Percentiles rank a stretch among this genome's conserved stretches.
Conservation (phyloP, 768 basidiomycete genomes). For the Hygrocybe punicea region DNA sequence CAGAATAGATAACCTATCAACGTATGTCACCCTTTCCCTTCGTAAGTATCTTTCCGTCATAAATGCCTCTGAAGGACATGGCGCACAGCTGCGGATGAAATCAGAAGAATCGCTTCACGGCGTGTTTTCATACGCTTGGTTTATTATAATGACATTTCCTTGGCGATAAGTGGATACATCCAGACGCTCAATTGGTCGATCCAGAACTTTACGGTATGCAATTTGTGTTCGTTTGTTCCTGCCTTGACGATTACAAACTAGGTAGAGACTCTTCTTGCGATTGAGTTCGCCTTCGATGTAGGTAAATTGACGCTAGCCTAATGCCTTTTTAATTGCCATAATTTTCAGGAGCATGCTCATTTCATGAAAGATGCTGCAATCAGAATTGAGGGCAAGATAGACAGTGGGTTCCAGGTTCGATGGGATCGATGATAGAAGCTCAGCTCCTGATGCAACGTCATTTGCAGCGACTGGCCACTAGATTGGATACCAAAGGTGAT, state of each 20-base stretch:
- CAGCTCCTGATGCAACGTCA: background rate
- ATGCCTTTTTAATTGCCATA: background rate
- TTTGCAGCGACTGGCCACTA: background rate
- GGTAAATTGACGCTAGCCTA: background rate
- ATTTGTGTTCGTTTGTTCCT: background rate
- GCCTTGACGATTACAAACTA: background rate
- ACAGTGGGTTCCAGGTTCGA: conserved; percentile 2
- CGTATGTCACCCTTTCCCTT: background rate
- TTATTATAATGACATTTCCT: conserved; percentile 1
- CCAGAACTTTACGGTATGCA: conserved; percentile 9
- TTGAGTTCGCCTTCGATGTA: conserved; percentile 6
- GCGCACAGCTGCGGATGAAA: background rate
- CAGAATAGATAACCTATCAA: conserved; percentile 1
- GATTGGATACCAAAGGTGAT: background rate
- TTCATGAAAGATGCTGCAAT: background rate
- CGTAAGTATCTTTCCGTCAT: background rate
- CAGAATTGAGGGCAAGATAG: background rate
- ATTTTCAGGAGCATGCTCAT: background rate
- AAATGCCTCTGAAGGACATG: background rate
- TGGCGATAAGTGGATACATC: background rate
- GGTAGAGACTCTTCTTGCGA: conserved; percentile 6
- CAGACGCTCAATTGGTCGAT: conserved; percentile 1
- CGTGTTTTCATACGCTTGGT: background rate
- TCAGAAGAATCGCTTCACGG: background rate
- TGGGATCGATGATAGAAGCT: background rate